These are phyloP conservation scores for Microbotryomycetes sp. DNA, from an alignment of 1,284 basidiomycete species.

Conservation along the genomic window DNA sequence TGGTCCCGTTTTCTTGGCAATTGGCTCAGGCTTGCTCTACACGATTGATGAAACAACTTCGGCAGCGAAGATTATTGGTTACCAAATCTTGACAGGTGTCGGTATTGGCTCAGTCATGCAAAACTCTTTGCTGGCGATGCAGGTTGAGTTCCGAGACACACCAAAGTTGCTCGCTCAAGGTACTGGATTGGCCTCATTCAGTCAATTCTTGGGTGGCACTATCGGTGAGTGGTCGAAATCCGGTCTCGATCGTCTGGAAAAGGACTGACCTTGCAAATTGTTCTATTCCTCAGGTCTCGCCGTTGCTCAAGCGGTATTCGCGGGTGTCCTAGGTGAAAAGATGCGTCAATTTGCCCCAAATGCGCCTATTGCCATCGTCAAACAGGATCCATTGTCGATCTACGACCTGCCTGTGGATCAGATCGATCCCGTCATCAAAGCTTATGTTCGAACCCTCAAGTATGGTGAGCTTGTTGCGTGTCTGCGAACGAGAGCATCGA, in stretches of 20 bases:
- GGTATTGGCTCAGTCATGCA: constrained; percentile 26
- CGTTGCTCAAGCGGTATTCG: constrained; percentile 22
- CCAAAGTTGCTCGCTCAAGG: constrained; percentile 20
- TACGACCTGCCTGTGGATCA: constrained; percentile 7
- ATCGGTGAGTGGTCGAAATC: not conserved
- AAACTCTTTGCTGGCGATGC: constrained; percentile 28
- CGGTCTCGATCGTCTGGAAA: too few relatives aligned
- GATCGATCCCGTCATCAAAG: constrained; percentile 3
- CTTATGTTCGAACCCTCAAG: constrained; percentile 14
- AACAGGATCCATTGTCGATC: constrained; percentile 21
- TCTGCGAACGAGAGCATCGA: too few relatives aligned
- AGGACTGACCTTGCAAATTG: too few relatives aligned
- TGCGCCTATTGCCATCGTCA: constrained; percentile 15
- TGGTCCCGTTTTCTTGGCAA: constrained; percentile 36
- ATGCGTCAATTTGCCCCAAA: constrained; percentile 23
- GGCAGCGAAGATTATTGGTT: constrained; percentile 46
- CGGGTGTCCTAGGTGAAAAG: constrained; percentile 20
- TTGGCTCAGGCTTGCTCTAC: constrained; percentile 49
- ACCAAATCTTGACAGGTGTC: constrained; percentile 45
- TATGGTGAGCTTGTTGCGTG: not conserved
- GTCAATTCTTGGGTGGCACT: constrained; percentile 11
- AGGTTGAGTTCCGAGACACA: constrained; percentile 26
- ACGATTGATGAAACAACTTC: constrained; percentile 43
- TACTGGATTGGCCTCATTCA: constrained; percentile 22
- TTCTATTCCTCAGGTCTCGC: constrained; percentile 12